Base-by-base conservation (phyloP, 306 rosid species). In the Astragalus membranaceus region DNA sequence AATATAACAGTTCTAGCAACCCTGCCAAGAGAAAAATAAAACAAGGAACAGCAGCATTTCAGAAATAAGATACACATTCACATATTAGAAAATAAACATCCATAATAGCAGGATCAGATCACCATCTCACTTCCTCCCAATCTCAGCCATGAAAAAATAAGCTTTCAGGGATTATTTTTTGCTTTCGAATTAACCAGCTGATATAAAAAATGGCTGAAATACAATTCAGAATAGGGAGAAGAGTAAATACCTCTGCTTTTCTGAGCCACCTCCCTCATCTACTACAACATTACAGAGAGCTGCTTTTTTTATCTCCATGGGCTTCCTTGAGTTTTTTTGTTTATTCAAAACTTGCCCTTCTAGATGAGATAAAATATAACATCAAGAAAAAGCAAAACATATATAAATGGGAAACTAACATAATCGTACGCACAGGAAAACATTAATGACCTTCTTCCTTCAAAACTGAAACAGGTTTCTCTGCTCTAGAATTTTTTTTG, bases 1-100 rank as follows among this genome's bases (percentile, higher is more conserved):
- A 91, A 80, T 73, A 91, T 77, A 61, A 94, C 89, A 60, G 96
- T 91, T 79, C 96, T 91, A 41, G 97, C 97, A 86, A 91, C 90
- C 89, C 97, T 94, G 80, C 78, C 82, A 16, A 80, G 52, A 47
- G 8, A 77, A 64, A 36, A 3, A 70, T 5, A n/a, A n/a, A n/a
- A 80, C 5, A 69, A 64, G 67, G 47, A 53, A 49, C 73, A 82
- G n/a, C n/a, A n/a, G 1, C 57, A 17, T 35, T 66, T 54, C 26
- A 69, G 47, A 50, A 37, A 67, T 46, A 26, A 55, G 42, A 42
- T 23, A 53, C 13, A 48, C 30, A n/a, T n/a, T n/a, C n/a, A n/a
- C n/a, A n/a, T n/a, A n/a, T n/a, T n/a, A n/a, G n/a, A n/a, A n/a
- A n/a, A n/a, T n/a, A n/a, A n/a, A n/a, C n/a, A 78, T 14, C 51